phyloP scores from a whole-genome alignment of 2,329 filamentous ascomycete genomes.

The Stagonosporopsis vannaccii region DNA sequence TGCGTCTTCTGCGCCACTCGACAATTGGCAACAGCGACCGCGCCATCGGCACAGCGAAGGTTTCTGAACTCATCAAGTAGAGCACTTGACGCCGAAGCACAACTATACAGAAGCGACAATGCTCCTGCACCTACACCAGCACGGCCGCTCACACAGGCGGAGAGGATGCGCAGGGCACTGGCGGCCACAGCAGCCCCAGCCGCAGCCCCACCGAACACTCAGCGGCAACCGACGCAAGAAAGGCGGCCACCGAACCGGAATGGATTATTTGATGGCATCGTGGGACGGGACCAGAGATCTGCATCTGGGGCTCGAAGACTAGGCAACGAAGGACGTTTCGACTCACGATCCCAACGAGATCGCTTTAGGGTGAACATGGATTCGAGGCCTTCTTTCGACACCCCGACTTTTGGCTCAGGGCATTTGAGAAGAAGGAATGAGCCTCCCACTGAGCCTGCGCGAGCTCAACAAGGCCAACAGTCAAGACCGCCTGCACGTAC shows the following conservation, averaged over 20 bases:
- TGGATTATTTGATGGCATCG: conserved; percentile 23
- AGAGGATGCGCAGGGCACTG: conserved; percentile 38
- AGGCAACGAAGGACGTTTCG: conserved; percentile 1
- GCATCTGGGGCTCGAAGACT: conserved; percentile 8
- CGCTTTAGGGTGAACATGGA: conserved; percentile 45
- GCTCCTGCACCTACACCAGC: conserved; percentile 19
- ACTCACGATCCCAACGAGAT: conserved; percentile 17
- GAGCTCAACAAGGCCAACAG: conserved; percentile 5
- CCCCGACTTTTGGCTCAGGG: conserved; percentile 34
- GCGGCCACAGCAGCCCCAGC: conserved; percentile 26
- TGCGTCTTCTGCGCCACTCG: conserved; percentile 51
- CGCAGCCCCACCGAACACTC: neutral
- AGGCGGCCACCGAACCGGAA: conserved; percentile 25
- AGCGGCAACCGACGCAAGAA: conserved; percentile 24
- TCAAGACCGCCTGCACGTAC: conserved; percentile 7
- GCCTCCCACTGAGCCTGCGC: conserved; percentile 13
- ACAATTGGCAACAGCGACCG: conserved; percentile 34
- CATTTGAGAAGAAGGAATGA: conserved; percentile 41
- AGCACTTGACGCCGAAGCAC: conserved; percentile 39
- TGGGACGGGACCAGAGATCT: conserved; percentile 27
- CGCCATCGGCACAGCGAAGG: conserved; percentile 37
- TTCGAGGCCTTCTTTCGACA: conserved; percentile 34
- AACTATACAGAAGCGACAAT: conserved; percentile 36
- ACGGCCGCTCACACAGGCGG: conserved; percentile 36
- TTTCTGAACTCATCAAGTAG: conserved; percentile 44